Evolutionary conservation across 2,329 filamentous ascomycete species (phyloP).

Genomic region (Colletotrichum sp.): DNA sequence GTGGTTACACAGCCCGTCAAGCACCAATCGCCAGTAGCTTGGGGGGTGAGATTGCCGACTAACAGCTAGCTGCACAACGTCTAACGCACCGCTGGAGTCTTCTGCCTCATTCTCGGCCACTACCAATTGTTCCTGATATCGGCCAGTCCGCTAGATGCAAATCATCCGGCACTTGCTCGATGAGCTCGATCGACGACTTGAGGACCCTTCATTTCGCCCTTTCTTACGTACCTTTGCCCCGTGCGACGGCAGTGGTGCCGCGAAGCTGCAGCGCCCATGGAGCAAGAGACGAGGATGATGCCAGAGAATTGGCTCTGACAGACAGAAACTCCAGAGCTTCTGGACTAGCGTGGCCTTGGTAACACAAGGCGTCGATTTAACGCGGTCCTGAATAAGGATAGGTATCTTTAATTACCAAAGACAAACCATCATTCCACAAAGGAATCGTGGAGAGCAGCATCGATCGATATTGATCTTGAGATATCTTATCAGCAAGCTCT

Average conservation of each 20-base stretch:
- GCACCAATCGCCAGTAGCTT: neutral
- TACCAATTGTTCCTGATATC: neutral
- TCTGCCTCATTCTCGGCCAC: neutral
- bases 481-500: neutral
- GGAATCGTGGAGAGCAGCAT: neutral
- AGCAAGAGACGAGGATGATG: neutral
- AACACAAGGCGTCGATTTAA: neutral
- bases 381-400: neutral
- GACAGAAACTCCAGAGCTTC: neutral
- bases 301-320: neutral
- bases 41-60: neutral
- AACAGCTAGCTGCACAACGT: slow-evolving; percentile 4
- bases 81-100: neutral
- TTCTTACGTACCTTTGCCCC: neutral
- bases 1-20: neutral
- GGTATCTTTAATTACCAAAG: neutral
- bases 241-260: neutral
- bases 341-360: neutral
- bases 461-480: neutral
- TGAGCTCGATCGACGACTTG: neutral
- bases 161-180: neutral
- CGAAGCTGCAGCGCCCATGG: neutral
- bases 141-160: neutral
- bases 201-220: neutral
- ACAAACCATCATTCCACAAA: neutral